These are phyloP conservation scores for Pleurotus tuber-regium DNA, from an alignment of 768 basidiomycete species.

Conservation along the genomic window DNA sequence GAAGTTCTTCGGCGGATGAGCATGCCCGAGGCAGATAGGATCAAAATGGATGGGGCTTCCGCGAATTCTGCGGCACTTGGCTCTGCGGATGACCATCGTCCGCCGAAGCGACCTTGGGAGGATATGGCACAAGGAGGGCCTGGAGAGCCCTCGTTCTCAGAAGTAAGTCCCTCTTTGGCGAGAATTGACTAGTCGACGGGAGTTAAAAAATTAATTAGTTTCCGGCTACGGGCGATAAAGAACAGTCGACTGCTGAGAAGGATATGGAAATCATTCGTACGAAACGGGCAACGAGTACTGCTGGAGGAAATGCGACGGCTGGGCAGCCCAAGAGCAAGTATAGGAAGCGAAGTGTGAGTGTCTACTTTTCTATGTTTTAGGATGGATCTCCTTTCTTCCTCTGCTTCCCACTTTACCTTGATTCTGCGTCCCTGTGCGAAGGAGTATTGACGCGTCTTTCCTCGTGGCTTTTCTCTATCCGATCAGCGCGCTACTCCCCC, in stretches of 20 bases:
- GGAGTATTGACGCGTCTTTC: not conserved
- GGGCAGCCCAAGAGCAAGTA: constrained; percentile 77
- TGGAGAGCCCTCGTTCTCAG: constrained; percentile 21
- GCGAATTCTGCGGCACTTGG: constrained; percentile 20
- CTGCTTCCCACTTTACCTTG: constrained; percentile 11
- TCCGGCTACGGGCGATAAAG: constrained; percentile 31
- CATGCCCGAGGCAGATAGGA: constrained; percentile 32
- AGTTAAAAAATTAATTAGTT: constrained; percentile 16
- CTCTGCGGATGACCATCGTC: constrained; percentile 50
- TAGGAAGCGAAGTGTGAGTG: constrained; percentile 79
- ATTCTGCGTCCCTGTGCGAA: not conserved
- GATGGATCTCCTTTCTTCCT: constrained; percentile 8
- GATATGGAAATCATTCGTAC: constrained; percentile 85
- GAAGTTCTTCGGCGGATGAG: constrained; percentile 54
- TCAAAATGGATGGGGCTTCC: constrained; percentile 26
- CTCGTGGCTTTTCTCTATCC: constrained; percentile 21
- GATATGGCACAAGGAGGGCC: constrained; percentile 47
- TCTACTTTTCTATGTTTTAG: constrained; percentile 5
- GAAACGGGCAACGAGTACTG: constrained; percentile 73
- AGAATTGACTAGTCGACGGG: not conserved
- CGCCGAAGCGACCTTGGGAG: constrained; percentile 81
- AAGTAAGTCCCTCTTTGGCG: constrained; percentile 26
- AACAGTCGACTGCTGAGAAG: constrained; percentile 68
- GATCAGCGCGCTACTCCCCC: constrained; percentile 79
- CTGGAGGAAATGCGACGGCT: constrained; percentile 45